Evolutionary conservation across 352 stramenopile species (phyloP), one percentile per base, ranked within the genome.

Genomic region (Achlya hypogyna): DNA sequence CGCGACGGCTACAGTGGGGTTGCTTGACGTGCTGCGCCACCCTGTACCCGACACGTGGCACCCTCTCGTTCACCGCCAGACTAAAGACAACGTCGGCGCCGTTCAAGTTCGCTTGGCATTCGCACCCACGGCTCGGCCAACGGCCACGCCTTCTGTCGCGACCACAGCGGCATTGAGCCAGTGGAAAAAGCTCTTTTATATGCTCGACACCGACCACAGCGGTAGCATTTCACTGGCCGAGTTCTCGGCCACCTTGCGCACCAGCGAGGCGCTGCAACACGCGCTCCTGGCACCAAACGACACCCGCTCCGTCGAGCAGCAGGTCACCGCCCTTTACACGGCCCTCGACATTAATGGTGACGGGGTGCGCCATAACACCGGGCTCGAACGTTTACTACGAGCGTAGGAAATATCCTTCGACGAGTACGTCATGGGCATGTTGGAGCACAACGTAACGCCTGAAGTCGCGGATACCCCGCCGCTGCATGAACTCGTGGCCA

Each of bases 111-210:
- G 25, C 22, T 9, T 59, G 51, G 25, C 23, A 1, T 59, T 59
- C 23, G 25, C 51, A 34, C 22, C 23, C 4, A n/a, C 27, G 4
- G 25, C 22, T 31, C 4, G n/a, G 25, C n/a, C n/a, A n/a, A n/a
- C n/a, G n/a, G 10, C n/a, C 27, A 28, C 23, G 25, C 40, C 25
- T 27, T 12, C 5, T 9, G 25, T 20, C 20, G 1, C 23, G 5
- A 59, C 34, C 5, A 9, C 23, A 28, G 22, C 51, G 25, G 10
- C n/a, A 16, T 6, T 27, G 20, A 20, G 14, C 8, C 51, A 59
- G 54, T 63, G 29, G 28, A 63, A 63, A 25, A 63, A 63, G 31
- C 27, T 63, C 2, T 63, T 63, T 12, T 63, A 63, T 31, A 5
- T 18, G 20, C 12, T 63, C 28, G 54, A 63, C 54, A 63, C 5